phyloP scores from a whole-genome alignment of 176 grass and related monocot genomes.

The Zoysia pacifica region DNA sequence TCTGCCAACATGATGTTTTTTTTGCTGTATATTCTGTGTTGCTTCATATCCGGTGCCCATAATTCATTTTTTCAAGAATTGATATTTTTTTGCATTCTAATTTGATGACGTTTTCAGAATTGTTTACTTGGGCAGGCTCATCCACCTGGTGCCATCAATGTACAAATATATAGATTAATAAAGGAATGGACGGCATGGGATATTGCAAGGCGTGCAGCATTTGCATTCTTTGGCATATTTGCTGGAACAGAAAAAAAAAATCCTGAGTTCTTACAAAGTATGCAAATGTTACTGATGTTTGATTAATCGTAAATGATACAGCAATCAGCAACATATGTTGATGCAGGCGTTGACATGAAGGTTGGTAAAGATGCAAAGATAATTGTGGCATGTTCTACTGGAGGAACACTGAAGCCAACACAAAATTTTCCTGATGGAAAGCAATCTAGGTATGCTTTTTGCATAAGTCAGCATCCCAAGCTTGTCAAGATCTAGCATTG shows the following conservation, averaged over 20 bases:
- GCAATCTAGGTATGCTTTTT: slow-evolving; percentile 71
- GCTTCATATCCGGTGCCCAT: slow-evolving; percentile 3
- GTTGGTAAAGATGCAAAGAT: slow-evolving; percentile 93
- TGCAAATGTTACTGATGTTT: slow-evolving; percentile 15
- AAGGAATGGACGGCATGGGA: slow-evolving; percentile 99
- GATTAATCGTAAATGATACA: slow-evolving; percentile 3
- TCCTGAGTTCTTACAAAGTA: slow-evolving; percentile 90
- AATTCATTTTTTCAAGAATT: neutral
- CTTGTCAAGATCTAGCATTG: neutral
- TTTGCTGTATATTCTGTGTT: neutral
- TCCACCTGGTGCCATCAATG: slow-evolving; percentile 92
- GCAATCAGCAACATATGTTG: slow-evolving; percentile 12
- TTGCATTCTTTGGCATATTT: slow-evolving; percentile 98
- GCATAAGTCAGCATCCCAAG: neutral
- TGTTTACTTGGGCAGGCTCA: slow-evolving; percentile 59
- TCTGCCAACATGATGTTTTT: neutral
- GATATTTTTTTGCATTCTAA: neutral
- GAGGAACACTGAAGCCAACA: slow-evolving; percentile 85
- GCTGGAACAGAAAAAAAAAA: slow-evolving; percentile 97
- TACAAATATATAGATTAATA: slow-evolving; percentile 99
- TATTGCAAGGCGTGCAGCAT: slow-evolving; percentile 94
- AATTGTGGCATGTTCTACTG: slow-evolving; percentile 89
- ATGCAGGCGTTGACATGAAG: slow-evolving; percentile 68
- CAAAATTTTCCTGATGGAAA: slow-evolving; percentile 91
- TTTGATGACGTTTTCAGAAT: slow-evolving; percentile 1